Evolutionary conservation across 169 alveolate species (phyloP).

Genomic region (Amoebophrya sp.): DNA sequence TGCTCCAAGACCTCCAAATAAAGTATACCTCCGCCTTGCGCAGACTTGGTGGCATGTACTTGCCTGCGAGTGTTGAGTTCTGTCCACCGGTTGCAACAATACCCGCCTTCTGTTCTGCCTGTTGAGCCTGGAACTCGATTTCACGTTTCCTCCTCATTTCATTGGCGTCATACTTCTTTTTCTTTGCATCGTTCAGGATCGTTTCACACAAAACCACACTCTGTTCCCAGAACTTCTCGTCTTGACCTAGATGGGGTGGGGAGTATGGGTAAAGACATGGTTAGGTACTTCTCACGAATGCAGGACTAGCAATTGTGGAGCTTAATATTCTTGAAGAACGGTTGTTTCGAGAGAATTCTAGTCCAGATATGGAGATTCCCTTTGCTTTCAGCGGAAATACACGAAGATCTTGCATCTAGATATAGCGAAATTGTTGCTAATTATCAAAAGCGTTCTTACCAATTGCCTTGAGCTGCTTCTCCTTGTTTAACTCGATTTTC

Average conservation of each 20-base stretch:
- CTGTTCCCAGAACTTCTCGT: conserved; percentile 46
- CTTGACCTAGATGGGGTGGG: no score
- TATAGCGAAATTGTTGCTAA: not conserved
- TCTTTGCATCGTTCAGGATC: conserved; percentile 42
- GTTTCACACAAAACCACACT: conserved; percentile 37
- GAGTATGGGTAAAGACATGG: no score
- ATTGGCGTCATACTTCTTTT: conserved; percentile 38
- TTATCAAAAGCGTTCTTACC: conserved; percentile 30
- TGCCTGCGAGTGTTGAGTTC: not conserved
- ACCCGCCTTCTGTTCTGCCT: conserved; percentile 38
- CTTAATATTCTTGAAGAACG: not conserved
- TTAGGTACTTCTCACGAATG: no score
- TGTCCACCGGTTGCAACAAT: conserved; percentile 36
- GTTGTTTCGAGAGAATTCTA: not conserved
- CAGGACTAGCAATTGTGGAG: not conserved
- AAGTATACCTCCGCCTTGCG: no score
- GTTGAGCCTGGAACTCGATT: conserved; percentile 37
- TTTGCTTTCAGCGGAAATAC: not conserved
- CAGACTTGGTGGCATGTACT: conserved; percentile 44
- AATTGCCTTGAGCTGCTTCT: conserved; percentile 35
- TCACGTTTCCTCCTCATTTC: conserved; percentile 39
- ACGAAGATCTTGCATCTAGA: not conserved
- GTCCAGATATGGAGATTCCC: not conserved
- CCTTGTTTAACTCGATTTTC: conserved; percentile 36
- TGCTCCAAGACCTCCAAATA: no score